These are phyloP conservation scores for Salix caprea DNA, from an alignment of 345 rosid genomes.

Conservation along the genomic window DNA sequence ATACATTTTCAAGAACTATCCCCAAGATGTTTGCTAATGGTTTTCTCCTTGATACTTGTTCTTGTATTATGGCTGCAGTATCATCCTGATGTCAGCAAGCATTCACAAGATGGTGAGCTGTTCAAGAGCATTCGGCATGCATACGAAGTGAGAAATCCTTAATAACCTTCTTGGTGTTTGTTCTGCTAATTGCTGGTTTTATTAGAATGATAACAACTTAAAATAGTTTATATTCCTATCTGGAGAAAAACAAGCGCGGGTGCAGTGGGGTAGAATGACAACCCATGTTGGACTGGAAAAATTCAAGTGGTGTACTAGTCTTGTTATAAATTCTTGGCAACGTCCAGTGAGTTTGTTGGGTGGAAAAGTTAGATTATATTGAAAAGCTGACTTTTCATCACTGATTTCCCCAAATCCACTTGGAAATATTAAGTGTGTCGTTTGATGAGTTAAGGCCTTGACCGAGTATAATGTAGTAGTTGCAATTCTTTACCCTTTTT, in stretches of 20 bases:
- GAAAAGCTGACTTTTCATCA: background rate
- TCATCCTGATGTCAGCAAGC: slow-evolving; percentile 90
- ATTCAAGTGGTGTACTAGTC: background rate
- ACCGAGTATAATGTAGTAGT: background rate
- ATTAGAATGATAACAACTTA: background rate
- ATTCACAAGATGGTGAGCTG: slow-evolving; percentile 55
- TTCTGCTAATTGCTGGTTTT: slow-evolving; percentile 2
- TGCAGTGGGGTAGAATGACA: background rate
- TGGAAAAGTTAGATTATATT: background rate
- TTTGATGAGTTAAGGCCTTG: background rate
- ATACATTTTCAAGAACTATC: no score
- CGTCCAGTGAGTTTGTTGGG: background rate
- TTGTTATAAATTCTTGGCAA: background rate
- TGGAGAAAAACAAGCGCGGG: background rate
- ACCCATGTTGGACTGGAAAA: background rate
- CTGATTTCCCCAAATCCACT: background rate
- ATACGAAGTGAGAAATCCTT: slow-evolving; percentile 58
- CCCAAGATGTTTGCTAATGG: no score
- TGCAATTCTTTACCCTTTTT: no score
- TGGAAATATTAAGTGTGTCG: background rate
- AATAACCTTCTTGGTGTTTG: slow-evolving; percentile 4
- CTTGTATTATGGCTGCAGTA: slow-evolving; percentile 42
- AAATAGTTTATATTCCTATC: background rate
- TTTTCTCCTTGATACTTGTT: background rate
- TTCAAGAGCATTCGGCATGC: slow-evolving; percentile 73